Evolutionary conservation across 306 rosid species (phyloP), one percentile per base, ranked within the genome.

Genomic region (Quercus rubra): DNA sequence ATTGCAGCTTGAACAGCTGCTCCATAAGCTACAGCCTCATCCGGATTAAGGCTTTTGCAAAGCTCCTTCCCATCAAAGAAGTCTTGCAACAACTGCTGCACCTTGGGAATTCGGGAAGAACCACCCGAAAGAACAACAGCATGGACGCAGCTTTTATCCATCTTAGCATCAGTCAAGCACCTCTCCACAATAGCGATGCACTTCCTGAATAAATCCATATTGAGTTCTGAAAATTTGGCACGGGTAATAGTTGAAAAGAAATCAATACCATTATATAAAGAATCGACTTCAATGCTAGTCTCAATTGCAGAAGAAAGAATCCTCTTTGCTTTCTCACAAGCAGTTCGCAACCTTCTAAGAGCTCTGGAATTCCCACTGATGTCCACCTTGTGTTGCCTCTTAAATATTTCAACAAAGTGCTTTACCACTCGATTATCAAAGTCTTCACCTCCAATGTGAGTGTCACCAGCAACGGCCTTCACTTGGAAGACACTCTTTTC

Each of bases 401-500:
- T 75, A 9, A 83, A 75, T 43, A 78, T 69, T 2, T 75, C 1
- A 0, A 72, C 82, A 30, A 70, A 83, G 9, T 75, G 19, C 1
- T 41, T 13, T 15, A 81, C 58, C 90, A 87, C 74, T 73, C 72
- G 73, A 41, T 68, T 79, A 35, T 79, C 80, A 17, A 87, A 59
- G 28, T 87, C 86, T 20, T 76, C 86, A 1, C 85, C 87, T 1
- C 85, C 82, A 0, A 86, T 82, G 49, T 83, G 89, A 21, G 81
- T 78, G 56, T 78, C 81, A 20, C 86, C 87, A 14, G 80, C 83
- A 15, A 85, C 81, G 5, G 30, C 30, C 1, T 9, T 35, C 14
- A 78, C 75, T 38, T 69, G 38, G 54, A 78, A 78, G 12, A 3
- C 55, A 69, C 81, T 43, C 5, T 55, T 27, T 4, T 73, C 56